Conservation (phyloP, 805 yeast species). For the Spathaspora arborariae region DNA sequence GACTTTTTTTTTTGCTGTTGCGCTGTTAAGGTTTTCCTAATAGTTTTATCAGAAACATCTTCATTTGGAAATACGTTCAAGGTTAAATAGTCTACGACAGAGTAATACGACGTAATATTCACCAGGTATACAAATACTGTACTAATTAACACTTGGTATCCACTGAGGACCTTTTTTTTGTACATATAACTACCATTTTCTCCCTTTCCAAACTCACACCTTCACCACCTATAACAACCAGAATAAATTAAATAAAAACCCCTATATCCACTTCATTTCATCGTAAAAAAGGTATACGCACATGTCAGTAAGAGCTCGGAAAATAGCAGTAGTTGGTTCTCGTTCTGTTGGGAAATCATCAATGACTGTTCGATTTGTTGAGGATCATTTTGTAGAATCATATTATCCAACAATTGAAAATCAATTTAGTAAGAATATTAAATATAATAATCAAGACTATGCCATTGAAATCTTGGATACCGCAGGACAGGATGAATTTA, state of each 20-base stretch:
- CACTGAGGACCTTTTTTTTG: background rate
- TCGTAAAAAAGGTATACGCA: too few species aligned
- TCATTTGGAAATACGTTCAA: background rate
- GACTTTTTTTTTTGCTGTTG: background rate
- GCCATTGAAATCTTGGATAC: slow-evolving; percentile 85
- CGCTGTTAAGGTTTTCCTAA: background rate
- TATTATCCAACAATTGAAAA: slow-evolving; percentile 91
- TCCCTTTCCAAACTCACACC: background rate
- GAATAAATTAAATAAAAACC: background rate
- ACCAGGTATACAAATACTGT: background rate
- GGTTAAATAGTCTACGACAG: background rate
- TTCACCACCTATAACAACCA: background rate
- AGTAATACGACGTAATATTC: background rate
- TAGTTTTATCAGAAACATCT: background rate
- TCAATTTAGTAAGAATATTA: slow-evolving; percentile 69
- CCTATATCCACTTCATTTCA: background rate
- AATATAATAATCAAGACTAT: slow-evolving; percentile 69
- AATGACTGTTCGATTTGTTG: slow-evolving; percentile 78
- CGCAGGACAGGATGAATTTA: slow-evolving; percentile 90
- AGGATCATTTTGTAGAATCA: slow-evolving; percentile 81
- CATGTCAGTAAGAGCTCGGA: slow-evolving; percentile 52
- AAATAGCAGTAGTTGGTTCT: slow-evolving; percentile 83
- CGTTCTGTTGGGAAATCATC: slow-evolving; percentile 88
- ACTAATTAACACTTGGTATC: background rate
- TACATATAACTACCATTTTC: background rate